A percentile compares a stretch with the other conserved stretches of the same genome.
Conservation (phyloP, 2,329 filamentous ascomycete genomes). For the Fusarium sp. region DNA sequence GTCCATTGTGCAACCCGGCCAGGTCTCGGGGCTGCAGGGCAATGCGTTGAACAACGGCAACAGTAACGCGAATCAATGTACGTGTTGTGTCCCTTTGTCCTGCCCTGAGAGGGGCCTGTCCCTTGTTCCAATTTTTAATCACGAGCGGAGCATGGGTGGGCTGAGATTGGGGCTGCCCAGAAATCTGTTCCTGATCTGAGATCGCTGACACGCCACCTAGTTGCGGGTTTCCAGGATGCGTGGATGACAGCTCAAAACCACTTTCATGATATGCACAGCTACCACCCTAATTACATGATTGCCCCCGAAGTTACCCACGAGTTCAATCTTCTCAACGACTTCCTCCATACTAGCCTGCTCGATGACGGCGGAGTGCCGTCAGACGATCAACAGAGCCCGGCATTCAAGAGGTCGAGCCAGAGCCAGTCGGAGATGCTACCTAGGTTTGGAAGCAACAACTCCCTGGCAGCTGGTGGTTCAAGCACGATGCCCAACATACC, state of each 20-base stretch:
- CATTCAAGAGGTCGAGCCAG: slow-evolving; percentile 59
- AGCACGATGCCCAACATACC: slow-evolving; percentile 45
- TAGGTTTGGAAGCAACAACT: slow-evolving; percentile 62
- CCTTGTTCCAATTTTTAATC: slow-evolving; percentile 46
- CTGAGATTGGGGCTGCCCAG: slow-evolving; percentile 40
- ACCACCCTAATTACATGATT: slow-evolving; percentile 96
- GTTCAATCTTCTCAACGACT: slow-evolving; percentile 97
- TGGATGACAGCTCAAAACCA: slow-evolving; percentile 82
- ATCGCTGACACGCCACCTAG: slow-evolving; percentile 63
- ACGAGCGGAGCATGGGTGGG: slow-evolving; percentile 46
- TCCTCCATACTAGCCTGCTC: slow-evolving; percentile 90
- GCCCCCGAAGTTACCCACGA: slow-evolving; percentile 93
- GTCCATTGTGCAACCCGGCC: slow-evolving; percentile 80
- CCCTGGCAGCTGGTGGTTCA: slow-evolving; percentile 43
- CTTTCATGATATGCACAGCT: slow-evolving; percentile 92
- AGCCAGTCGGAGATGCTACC: slow-evolving; percentile 64
- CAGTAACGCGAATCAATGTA: slow-evolving; percentile 81
- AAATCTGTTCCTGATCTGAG: slow-evolving; percentile 42
- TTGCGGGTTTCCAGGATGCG: slow-evolving; percentile 84
- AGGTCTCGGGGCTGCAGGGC: slow-evolving; percentile 77
- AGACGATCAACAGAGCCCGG: slow-evolving; percentile 71
- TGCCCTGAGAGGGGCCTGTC: slow-evolving; percentile 37
- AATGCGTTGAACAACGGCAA: slow-evolving; percentile 67
- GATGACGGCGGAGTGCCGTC: slow-evolving; percentile 83
- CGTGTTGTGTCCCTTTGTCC: slow-evolving; percentile 59